These are phyloP conservation scores for Takakia lepidozioides DNA, from an alignment of 225 moss, liverwort and hornwort genomes.

Conservation along the genomic window DNA sequence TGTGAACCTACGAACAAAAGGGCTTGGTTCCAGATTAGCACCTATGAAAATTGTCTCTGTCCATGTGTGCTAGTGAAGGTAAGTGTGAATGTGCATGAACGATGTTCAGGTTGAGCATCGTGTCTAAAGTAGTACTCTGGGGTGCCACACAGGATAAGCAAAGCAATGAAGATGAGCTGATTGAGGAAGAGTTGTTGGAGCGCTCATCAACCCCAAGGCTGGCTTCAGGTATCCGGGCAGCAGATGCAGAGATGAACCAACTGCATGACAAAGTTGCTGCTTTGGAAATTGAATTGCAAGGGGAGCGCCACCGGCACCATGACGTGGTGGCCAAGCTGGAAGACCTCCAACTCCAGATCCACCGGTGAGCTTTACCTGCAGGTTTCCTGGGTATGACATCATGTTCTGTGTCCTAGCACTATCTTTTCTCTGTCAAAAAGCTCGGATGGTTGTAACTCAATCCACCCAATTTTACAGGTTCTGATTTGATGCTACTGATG, in stretches of 20 bases:
- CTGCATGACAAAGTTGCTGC: slow-evolving; percentile 62
- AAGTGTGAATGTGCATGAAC: too few species aligned
- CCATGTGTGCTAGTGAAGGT: too few species aligned
- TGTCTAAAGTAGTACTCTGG: too few species aligned
- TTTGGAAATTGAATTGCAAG: slow-evolving; percentile 61
- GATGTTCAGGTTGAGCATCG: too few species aligned
- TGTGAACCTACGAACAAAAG: too few species aligned
- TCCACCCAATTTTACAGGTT: background rate
- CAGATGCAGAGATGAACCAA: slow-evolving; percentile 49
- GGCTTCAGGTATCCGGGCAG: slow-evolving; percentile 55
- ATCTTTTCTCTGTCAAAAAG: too few species aligned
- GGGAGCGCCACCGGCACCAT: slow-evolving; percentile 57
- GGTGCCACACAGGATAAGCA: slow-evolving; percentile 3
- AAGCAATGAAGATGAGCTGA: slow-evolving; percentile 50
- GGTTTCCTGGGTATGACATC: too few species aligned
- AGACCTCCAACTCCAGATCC: slow-evolving; percentile 46
- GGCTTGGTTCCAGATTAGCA: too few species aligned
- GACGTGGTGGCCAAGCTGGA: slow-evolving; percentile 45
- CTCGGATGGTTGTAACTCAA: too few species aligned
- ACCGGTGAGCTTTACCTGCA: slow-evolving; percentile 20
- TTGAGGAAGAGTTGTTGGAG: slow-evolving; percentile 59
- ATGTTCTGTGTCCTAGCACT: background rate
- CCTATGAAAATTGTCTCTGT: too few species aligned
- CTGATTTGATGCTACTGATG: background rate
- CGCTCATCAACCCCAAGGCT: slow-evolving; percentile 51